phyloP scores from a whole-genome alignment of 306 rosid genomes.

The Gastrolobium villosum region DNA sequence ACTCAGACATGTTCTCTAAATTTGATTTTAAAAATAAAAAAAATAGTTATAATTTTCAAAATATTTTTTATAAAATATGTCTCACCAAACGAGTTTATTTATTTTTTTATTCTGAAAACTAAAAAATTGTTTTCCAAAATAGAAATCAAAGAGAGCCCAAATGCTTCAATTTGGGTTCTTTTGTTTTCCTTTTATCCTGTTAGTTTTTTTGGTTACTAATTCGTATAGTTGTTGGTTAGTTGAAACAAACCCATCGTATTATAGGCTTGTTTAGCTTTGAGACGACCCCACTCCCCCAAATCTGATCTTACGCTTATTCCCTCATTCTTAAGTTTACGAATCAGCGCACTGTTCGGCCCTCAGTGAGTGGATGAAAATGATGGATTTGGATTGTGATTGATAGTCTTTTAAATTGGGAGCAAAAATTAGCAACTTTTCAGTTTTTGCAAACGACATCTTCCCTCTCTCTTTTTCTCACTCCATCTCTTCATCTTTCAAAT shows the following conservation, averaged over 20 bases:
- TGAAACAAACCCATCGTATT: conserved; percentile 44
- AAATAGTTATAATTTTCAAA: too few relatives aligned
- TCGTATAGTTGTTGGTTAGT: conserved; percentile 47
- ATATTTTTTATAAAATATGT: too few relatives aligned
- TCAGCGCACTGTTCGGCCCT: conserved; percentile 34
- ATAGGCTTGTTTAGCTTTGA: conserved; percentile 4
- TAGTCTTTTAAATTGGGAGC: conserved; percentile 39
- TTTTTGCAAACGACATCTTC: neutral
- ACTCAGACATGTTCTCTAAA: too few relatives aligned
- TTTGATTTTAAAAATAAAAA: too few relatives aligned
- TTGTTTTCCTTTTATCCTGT: conserved; percentile 5
- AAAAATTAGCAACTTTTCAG: conserved; percentile 19
- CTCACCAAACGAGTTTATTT: too few relatives aligned
- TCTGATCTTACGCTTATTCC: conserved; percentile 31
- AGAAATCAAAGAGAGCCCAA: too few relatives aligned
- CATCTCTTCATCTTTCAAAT: neutral
- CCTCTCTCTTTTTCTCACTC: neutral
- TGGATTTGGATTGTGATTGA: conserved; percentile 39
- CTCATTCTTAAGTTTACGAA: conserved; percentile 27
- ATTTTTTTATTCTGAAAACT: too few relatives aligned
- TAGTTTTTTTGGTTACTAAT: conserved; percentile 10
- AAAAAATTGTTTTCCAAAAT: too few relatives aligned
- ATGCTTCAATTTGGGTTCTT: neutral
- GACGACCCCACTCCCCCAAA: conserved; percentile 5
- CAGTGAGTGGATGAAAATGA: neutral